Evolutionary conservation across 257 asterid species (phyloP).

Genomic region (Nicotiana benthamiana): DNA sequence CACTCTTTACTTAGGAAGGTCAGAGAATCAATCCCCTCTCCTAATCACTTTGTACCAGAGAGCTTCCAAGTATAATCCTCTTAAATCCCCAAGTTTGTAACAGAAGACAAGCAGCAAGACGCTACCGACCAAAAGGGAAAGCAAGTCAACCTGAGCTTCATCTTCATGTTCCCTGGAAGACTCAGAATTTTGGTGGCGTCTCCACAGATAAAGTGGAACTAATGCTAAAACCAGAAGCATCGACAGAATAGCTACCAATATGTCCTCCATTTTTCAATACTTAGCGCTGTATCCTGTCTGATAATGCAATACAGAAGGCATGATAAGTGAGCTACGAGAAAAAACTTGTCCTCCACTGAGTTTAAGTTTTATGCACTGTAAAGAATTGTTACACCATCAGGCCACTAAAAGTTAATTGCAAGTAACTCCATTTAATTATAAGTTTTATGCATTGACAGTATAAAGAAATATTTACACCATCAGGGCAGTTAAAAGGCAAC

Average conservation of each 20-base stretch:
- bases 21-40: neutral
- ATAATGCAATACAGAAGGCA: neutral
- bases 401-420: no score
- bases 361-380: no score
- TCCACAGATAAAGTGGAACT: constrained; percentile 88
- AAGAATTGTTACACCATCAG: no score
- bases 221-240: constrained; percentile 56
- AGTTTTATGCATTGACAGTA: no score
- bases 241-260: constrained; percentile 53
- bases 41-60: neutral
- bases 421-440: no score
- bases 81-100: neutral
- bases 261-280: constrained; percentile 55
- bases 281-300: neutral
- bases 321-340: neutral
- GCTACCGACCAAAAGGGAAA: neutral
- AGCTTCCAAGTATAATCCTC: neutral
- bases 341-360: no score
- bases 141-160: constrained; percentile 38
- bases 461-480: no score
- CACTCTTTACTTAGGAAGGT: neutral
- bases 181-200: constrained; percentile 59
- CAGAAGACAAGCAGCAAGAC: neutral
- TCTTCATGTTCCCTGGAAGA: constrained; percentile 46
- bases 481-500: no score